Conservation (phyloP, 1,284 basidiomycete genomes). For the Austroboletus rostrupii region DNA sequence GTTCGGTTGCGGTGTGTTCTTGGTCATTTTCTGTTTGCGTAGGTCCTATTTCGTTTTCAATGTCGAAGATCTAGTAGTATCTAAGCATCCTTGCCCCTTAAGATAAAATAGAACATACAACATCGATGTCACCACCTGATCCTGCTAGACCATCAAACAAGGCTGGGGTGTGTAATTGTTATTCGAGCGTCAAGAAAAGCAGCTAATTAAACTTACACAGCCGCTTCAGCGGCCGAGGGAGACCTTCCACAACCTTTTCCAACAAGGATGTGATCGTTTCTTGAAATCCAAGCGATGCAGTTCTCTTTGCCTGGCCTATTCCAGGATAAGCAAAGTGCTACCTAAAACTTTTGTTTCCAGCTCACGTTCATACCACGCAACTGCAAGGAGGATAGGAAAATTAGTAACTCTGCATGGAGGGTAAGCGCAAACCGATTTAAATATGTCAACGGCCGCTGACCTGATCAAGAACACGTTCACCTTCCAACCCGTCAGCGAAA, state of each 20-base stretch:
- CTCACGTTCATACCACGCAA: slow-evolving; percentile 77
- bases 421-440: slow-evolving; percentile 1
- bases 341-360: background rate
- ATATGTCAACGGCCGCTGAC: slow-evolving; percentile 30
- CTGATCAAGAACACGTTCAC: slow-evolving; percentile 85
- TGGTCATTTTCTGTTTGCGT: slow-evolving; percentile 9
- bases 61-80: slow-evolving; percentile 70
- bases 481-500: slow-evolving; percentile 35
- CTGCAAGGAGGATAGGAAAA: slow-evolving; percentile 79
- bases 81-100: background rate
- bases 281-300: slow-evolving; percentile 59
- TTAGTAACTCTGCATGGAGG: slow-evolving; percentile 61
- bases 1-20: slow-evolving; percentile 16
- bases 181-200: slow-evolving; percentile 8
- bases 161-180: slow-evolving; percentile 39
- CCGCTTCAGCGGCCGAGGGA: slow-evolving; percentile 69
- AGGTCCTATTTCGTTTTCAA: slow-evolving; percentile 37
- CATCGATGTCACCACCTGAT: slow-evolving; percentile 69
- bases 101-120: slow-evolving; percentile 41
- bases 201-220: slow-evolving; percentile 50
- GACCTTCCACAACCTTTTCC: slow-evolving; percentile 66
- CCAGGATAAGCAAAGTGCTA: slow-evolving; percentile 3
- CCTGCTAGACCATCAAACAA: slow-evolving; percentile 79
- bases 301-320: slow-evolving; percentile 57
- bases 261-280: slow-evolving; percentile 66